Evolutionary conservation across 2,329 filamentous ascomycete genomes (phyloP).

Genomic region (Cryphonectria radicalis): DNA sequence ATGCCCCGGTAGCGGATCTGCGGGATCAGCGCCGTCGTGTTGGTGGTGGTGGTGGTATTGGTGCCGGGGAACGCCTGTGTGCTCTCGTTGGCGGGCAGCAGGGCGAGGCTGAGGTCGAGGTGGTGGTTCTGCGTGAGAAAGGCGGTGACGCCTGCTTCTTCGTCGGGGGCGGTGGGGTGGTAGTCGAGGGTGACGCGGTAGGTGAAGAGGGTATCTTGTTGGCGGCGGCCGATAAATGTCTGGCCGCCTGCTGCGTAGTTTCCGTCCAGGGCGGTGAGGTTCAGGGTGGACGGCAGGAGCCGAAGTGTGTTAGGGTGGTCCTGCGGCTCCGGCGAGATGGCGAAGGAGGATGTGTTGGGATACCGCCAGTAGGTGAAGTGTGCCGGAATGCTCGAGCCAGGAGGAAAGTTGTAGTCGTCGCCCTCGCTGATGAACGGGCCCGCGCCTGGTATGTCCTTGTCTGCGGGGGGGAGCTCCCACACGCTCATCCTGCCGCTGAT

Average conservation of each 20-base stretch:
- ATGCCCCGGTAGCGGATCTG: slow-evolving; percentile 52
- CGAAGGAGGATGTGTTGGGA: slow-evolving; percentile 51
- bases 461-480: slow-evolving; percentile 32
- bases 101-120: slow-evolving; percentile 49
- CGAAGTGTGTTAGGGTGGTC: slow-evolving; percentile 49
- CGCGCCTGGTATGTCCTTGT: slow-evolving; percentile 31
- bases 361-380: slow-evolving; percentile 63
- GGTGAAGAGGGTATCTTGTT: slow-evolving; percentile 59
- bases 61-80: slow-evolving; percentile 32
- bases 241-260: slow-evolving; percentile 52
- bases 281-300: slow-evolving; percentile 52
- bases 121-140: slow-evolving; percentile 61
- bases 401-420: slow-evolving; percentile 40
- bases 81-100: slow-evolving; percentile 39
- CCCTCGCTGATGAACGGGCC: slow-evolving; percentile 35
- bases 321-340: slow-evolving; percentile 43
- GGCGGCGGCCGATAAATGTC: slow-evolving; percentile 61
- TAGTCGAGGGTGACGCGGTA: slow-evolving; percentile 54
- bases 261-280: slow-evolving; percentile 58
- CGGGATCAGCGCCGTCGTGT: slow-evolving; percentile 36
- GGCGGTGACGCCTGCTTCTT: slow-evolving; percentile 57
- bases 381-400: slow-evolving; percentile 49
- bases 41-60: slow-evolving; percentile 16
- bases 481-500: slow-evolving; percentile 38
- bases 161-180: slow-evolving; percentile 40